Conservation (phyloP, 176 grass and related monocot species). For the Otatea glauca region DNA sequence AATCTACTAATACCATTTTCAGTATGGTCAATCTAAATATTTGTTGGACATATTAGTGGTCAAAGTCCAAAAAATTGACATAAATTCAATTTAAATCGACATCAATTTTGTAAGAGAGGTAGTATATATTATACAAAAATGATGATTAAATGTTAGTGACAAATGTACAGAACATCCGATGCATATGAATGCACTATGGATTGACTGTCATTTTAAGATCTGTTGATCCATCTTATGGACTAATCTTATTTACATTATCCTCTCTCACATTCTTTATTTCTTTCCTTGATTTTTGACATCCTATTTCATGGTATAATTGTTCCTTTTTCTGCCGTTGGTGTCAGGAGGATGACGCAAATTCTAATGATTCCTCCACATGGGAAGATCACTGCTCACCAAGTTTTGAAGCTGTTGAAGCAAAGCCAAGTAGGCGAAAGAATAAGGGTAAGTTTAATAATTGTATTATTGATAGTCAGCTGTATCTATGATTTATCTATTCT, state of each 20-base stretch:
- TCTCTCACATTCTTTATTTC: conserved; percentile 2
- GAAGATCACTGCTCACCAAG: conserved; percentile 71
- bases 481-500: conserved; percentile 42
- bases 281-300: not conserved
- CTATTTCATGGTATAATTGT: conserved; percentile 31
- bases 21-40: conserved; percentile 29
- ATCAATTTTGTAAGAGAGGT: not conserved
- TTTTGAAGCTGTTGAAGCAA: conserved; percentile 71
- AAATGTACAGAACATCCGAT: conserved; percentile 16
- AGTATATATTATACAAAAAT: not conserved
- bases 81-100: not conserved
- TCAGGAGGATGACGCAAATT: conserved; percentile 66
- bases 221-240: not conserved
- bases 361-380: conserved; percentile 56
- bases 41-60: conserved; percentile 1
- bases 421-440: conserved; percentile 67
- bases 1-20: conserved; percentile 12
- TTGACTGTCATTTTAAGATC: conserved; percentile 22
- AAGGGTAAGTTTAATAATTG: conserved; percentile 56
- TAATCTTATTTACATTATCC: not conserved
- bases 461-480: conserved; percentile 46
- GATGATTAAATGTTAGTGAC: conserved; percentile 6
- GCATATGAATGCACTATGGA: conserved; percentile 14
- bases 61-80: not conserved
- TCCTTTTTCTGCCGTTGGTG: conserved; percentile 33